These are phyloP conservation scores for Coniochaeta ligniaria DNA, from an alignment of 2,329 filamentous ascomycete genomes.

Conservation along the genomic window DNA sequence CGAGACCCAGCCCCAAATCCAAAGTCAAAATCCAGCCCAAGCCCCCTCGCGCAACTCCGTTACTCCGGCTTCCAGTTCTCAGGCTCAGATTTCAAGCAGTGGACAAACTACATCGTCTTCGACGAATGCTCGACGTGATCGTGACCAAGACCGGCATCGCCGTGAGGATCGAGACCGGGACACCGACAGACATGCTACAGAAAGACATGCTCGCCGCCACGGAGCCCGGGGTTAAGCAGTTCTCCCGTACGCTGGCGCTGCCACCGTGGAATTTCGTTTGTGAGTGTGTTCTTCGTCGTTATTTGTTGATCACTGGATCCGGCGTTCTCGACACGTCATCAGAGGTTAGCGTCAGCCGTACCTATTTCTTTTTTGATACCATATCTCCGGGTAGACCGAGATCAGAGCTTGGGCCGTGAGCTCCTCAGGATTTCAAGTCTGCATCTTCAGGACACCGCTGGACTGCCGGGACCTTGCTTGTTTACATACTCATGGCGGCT, in stretches of 20 bases:
- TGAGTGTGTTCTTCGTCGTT: slow-evolving; percentile 7
- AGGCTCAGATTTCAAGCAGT: slow-evolving; percentile 29
- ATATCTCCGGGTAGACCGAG: slow-evolving; percentile 9
- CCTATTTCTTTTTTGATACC: slow-evolving; percentile 5
- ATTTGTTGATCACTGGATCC: slow-evolving; percentile 4
- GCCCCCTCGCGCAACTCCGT: slow-evolving; percentile 26
- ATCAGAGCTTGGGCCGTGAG: slow-evolving; percentile 8
- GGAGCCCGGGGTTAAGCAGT: slow-evolving; percentile 11
- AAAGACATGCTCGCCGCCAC: slow-evolving; percentile 13
- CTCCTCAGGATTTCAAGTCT: background rate
- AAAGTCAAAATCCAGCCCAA: slow-evolving; percentile 1
- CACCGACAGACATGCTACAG: slow-evolving; percentile 14
- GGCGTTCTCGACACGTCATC: slow-evolving; percentile 7
- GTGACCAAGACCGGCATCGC: slow-evolving; percentile 24
- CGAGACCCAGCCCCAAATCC: slow-evolving; percentile 25
- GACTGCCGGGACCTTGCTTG: background rate
- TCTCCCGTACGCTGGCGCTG: background rate
- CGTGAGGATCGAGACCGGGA: slow-evolving; percentile 28
- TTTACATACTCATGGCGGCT: background rate
- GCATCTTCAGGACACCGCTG: slow-evolving; percentile 17
- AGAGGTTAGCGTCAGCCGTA: background rate
- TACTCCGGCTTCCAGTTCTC: slow-evolving; percentile 22
- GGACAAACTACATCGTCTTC: slow-evolving; percentile 16
- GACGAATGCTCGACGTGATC: slow-evolving; percentile 23
- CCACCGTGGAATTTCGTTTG: slow-evolving; percentile 5